Conservation (phyloP, 148 eudicot species). For the Salicornia ramosissima region DNA sequence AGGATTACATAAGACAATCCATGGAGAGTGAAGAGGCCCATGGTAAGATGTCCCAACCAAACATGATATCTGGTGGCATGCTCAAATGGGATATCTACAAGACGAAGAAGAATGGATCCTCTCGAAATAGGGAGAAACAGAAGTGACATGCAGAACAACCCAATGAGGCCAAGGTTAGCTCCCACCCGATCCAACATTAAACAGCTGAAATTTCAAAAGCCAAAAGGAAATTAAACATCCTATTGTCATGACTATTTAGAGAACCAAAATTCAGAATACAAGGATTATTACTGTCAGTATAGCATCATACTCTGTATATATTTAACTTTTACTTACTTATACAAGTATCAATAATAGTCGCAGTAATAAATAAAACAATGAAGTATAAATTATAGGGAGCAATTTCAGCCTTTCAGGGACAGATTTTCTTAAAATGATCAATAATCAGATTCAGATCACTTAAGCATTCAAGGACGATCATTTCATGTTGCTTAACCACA, state of each 20-base stretch:
- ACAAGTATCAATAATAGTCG: no score
- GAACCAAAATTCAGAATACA: slow-evolving; percentile 2
- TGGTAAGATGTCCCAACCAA: slow-evolving; percentile 90
- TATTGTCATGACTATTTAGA: neutral
- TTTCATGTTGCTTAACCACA: no score
- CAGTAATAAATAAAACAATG: no score
- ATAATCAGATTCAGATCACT: no score
- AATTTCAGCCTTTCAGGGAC: no score
- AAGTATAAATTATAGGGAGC: no score
- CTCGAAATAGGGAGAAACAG: slow-evolving; percentile 78
- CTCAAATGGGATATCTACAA: slow-evolving; percentile 77
- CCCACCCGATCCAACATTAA: slow-evolving; percentile 47
- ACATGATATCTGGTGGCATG: slow-evolving; percentile 81
- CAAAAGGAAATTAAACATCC: neutral
- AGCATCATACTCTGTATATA: no score
- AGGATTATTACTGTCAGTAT: no score
- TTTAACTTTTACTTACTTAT: no score
- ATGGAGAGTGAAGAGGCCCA: slow-evolving; percentile 69
- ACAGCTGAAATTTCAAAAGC: slow-evolving; percentile 36
- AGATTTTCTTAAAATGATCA: no score
- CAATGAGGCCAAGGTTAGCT: slow-evolving; percentile 53
- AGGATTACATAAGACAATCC: slow-evolving; percentile 50
- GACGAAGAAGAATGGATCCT: slow-evolving; percentile 72
- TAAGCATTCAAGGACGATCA: no score
- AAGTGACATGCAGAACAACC: slow-evolving; percentile 63